Base-by-base conservation (phyloP, 2,329 filamentous ascomycete genomes). In the Hypoxylon sp. region DNA sequence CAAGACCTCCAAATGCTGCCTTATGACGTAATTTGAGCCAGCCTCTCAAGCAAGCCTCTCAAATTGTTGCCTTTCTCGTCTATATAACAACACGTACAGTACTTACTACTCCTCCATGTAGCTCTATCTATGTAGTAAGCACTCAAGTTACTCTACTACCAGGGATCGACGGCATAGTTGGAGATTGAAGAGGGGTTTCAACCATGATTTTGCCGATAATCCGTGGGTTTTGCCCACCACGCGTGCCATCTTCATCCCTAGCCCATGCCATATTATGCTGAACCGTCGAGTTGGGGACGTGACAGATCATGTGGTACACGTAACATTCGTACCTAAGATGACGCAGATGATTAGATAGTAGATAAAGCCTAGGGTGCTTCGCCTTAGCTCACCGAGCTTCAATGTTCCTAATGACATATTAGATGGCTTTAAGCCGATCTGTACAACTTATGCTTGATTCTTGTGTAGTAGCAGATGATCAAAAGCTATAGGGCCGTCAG, bases 11-110 rank as follows among this genome's bases (percentile, higher is more conserved):
- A 57, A 41, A 45, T 57, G 52, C 23, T 64, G 49, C 51, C 38
- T 32, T 46, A 56, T 71, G 68, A 71, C 63, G 63, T 67, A 63
- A 60, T 38, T 2, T 19, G 36, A 65, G n/a, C 67, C 58, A 52
- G 38, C 30, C 38, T 58, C 53, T 63, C 51, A 5, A 17, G 45
- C 14, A 46, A 57, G 13, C 34, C 57, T 19, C 41, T 56, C 41
- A 23, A 55, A 19, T 14, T 25, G 32, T 56, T 56, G 25, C 49
- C 48, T 17, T 52, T 38, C 51, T 50, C 21, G 28, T 25, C 14
- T 46, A n/a, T n/a, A n/a, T n/a, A 2, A 34, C 53, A 32, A 25
- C 30, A 11, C 36, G 36, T 48, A 36, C 17, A 59, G 32, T 59
- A 62, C 58, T 34, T 65, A 48, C 11, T 48, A 46, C 43, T 51